phyloP scores from a whole-genome alignment of 2,329 filamentous ascomycete genomes.

The Biscogniauxia mediterranea region DNA sequence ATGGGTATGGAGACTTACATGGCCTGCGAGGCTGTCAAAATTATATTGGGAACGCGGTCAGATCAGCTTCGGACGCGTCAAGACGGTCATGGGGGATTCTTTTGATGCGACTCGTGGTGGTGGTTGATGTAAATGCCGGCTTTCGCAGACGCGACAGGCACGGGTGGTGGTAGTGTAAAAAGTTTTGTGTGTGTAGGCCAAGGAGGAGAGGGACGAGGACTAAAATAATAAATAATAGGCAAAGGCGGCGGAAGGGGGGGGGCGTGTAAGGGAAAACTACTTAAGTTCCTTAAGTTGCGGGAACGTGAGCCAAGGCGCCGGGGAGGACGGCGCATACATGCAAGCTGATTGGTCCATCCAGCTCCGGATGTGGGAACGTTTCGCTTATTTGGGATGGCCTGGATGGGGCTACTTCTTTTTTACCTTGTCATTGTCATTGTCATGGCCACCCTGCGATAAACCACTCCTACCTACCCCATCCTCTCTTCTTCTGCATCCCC shows the following conservation, averaged over 20 bases:
- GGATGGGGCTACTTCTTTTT: background rate
- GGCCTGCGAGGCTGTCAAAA: background rate
- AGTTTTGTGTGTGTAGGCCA: conserved; percentile 17
- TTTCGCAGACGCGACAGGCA: conserved; percentile 13
- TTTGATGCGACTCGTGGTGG: conserved; percentile 7
- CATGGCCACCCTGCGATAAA: conserved; percentile 30
- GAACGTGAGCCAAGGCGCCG: conserved; percentile 29
- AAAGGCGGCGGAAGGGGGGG: conserved; percentile 18
- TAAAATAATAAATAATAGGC: conserved; percentile 26
- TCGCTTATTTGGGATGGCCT: conserved; percentile 33
- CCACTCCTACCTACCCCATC: conserved; percentile 33
- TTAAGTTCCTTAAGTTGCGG: conserved; percentile 14
- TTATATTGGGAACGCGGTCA: conserved; percentile 17
- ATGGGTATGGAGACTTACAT: background rate
- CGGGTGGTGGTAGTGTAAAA: conserved; percentile 24
- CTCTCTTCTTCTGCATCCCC: conserved; percentile 19
- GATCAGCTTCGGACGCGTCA: conserved; percentile 20
- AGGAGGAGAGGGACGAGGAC: conserved; percentile 14
- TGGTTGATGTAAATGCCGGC: conserved; percentile 6
- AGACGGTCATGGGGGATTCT: conserved; percentile 1
- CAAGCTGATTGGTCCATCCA: conserved; percentile 23
- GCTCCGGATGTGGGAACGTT: conserved; percentile 24
- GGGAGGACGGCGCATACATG: conserved; percentile 25
- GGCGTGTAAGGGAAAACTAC: conserved; percentile 11
- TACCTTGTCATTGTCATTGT: conserved; percentile 16